Conservation (phyloP, 257 asterid species). For the Gentiana straminea region DNA sequence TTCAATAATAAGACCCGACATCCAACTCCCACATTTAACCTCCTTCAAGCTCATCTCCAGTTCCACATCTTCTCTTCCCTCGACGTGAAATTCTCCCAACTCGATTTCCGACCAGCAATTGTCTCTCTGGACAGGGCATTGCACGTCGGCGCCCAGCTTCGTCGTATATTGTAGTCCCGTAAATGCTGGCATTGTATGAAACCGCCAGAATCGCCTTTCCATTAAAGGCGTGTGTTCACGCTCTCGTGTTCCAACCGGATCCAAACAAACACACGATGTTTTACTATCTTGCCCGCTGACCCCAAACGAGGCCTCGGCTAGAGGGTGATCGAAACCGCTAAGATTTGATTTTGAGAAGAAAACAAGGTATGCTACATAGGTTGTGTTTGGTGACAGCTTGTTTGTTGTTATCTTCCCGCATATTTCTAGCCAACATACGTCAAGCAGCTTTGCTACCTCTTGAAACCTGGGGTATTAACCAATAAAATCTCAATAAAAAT, state of each 20-base stretch:
- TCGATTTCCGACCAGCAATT: conserved; percentile 79
- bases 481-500: too few relatives aligned
- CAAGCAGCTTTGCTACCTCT: conserved; percentile 25
- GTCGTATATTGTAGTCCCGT: too few relatives aligned
- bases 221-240: conserved; percentile 12
- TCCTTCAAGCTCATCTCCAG: conserved; percentile 42
- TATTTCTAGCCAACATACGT: conserved; percentile 64
- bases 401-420: conserved; percentile 28
- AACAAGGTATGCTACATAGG: conserved; percentile 66
- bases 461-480: conserved; percentile 12
- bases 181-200: neutral
- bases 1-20: conserved; percentile 56
- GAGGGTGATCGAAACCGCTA: conserved; percentile 32
- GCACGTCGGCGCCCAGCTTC: neutral
- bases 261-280: conserved; percentile 29
- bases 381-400: conserved; percentile 47
- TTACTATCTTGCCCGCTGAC: conserved; percentile 27
- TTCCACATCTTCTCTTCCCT: conserved; percentile 36
- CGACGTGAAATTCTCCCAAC: conserved; percentile 51
- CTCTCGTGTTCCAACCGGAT: conserved; percentile 30
- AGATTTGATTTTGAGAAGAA: conserved; percentile 21
- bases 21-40: conserved; percentile 46
- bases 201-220: conserved; percentile 14
- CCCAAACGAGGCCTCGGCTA: conserved; percentile 32
- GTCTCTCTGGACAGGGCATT: conserved; percentile 31